Evolutionary conservation across 352 stramenopile species (phyloP), one percentile per base, ranked within the genome.

Genomic region (Plasmopara viticola): DNA sequence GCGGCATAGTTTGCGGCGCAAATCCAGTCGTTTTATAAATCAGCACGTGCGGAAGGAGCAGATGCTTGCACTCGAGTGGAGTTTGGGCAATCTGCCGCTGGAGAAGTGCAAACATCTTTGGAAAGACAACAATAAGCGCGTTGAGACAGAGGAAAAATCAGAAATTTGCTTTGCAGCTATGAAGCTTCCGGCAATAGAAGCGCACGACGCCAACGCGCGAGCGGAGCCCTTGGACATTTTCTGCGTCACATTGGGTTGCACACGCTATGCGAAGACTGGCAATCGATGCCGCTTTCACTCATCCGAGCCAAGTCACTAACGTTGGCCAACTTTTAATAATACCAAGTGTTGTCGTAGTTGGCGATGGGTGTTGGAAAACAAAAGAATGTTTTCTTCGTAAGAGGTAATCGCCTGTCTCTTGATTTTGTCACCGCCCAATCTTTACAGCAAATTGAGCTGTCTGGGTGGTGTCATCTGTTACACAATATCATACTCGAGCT

Each of bases 261-360:
- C 28, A 50, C 68, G 69, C 18, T 90, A 68, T 33, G 80, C 80
- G 29, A 90, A 90, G 56, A 80, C 68, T 4, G 73, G 71, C 34
- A 64, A 78, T 30, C 60, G 47, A 38, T 90, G 80, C 58, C 73
- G 59, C 44, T 90, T 88, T 52, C 79, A 90, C 53, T 74, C 76
- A 17, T 33, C 49, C 0, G 30, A 42, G 28, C 49, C 0, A 35
- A 42, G 28, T 56, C 56, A 48, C 51, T 72, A 3, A 48, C 61
- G 51, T 74, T 68, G 51, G 35, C 31, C 6, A 35, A 35, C 10
- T 35, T 35, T 35, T 35, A 25, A 25, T 25, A 3, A 3, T 3
- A 25, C 3, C 20, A 25, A 25, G 20, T 25, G 20, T 25, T 25
- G 20, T 25, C 20, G 20, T 25, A 3, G 20, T 25, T 25, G 20